phyloP scores from a whole-genome alignment of 1,284 basidiomycete species.

The Ceratobasidium sp. region DNA sequence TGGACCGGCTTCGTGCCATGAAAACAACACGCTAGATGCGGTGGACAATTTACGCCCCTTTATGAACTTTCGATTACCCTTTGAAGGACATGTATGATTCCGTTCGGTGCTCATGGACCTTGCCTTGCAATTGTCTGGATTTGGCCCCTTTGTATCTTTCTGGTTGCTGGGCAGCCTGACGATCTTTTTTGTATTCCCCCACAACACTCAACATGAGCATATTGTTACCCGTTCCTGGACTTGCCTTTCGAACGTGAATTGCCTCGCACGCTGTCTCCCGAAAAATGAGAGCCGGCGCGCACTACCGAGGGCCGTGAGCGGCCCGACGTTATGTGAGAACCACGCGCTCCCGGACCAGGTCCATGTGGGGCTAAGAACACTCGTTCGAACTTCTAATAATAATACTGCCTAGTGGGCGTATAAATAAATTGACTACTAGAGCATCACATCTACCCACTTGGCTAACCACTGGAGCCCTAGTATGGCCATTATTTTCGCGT shows the following conservation, averaged over 20 bases:
- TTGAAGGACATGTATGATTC: background rate
- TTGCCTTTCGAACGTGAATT: no score
- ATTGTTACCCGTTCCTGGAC: no score
- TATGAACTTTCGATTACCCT: background rate
- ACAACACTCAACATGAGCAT: no score
- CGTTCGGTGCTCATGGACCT: background rate
- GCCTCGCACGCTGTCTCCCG: background rate
- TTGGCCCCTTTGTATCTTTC: background rate
- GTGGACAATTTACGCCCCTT: background rate
- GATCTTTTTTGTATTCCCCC: no score
- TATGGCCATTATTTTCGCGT: background rate
- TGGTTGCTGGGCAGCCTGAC: constrained; percentile 31
- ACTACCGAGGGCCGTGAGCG: background rate
- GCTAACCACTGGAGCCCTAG: background rate
- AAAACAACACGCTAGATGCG: constrained; percentile 18
- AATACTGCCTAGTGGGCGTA: background rate
- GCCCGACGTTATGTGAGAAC: constrained; percentile 13
- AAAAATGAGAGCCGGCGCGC: background rate
- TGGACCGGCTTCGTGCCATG: constrained; percentile 36
- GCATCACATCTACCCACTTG: background rate
- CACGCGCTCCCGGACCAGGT: background rate
- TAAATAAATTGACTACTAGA: background rate
- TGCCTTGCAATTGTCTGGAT: no score
- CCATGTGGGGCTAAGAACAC: background rate
- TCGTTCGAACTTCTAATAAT: constrained; percentile 16